Evolutionary conservation across 441 rosid genomes (phyloP).

Genomic region (Erodium texanum): DNA sequence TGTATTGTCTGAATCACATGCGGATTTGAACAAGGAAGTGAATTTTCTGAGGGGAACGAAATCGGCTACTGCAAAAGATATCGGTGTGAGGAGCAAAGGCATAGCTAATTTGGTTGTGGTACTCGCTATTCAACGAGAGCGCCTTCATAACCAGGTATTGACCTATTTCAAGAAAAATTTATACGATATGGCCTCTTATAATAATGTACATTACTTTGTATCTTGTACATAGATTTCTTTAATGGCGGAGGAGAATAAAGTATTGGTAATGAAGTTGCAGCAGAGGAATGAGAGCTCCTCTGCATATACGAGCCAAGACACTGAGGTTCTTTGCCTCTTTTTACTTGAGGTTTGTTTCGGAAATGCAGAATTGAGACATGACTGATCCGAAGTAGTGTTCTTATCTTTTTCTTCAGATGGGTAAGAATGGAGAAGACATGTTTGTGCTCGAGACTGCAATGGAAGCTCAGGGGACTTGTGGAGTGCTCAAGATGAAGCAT

Average conservation of each 20-base stretch:
- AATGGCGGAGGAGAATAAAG: conserved; percentile 47
- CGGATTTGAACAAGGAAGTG: conserved; percentile 56
- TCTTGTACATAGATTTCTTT: conserved; percentile 43
- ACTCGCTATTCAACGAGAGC: conserved; percentile 74
- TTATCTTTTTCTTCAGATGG: too few species aligned
- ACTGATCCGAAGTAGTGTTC: too few species aligned
- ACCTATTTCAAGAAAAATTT: neutral
- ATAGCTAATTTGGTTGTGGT: conserved; percentile 68
- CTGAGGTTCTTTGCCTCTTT: too few species aligned
- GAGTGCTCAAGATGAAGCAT: too few species aligned
- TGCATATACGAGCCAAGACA: conserved; percentile 17
- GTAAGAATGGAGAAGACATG: too few species aligned
- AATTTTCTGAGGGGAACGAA: conserved; percentile 60
- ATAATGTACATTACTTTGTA: neutral
- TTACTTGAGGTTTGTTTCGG: too few species aligned
- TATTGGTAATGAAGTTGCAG: conserved; percentile 46
- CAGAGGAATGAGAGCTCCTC: conserved; percentile 29
- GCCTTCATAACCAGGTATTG: conserved; percentile 72
- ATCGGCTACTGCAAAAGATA: conserved; percentile 54
- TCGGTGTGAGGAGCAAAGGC: conserved; percentile 48
- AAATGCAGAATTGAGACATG: too few species aligned
- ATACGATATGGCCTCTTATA: neutral
- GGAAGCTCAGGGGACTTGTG: too few species aligned
- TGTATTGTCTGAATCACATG: conserved; percentile 64
- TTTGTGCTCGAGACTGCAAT: too few species aligned